Base-by-base conservation (phyloP, 345 rosid species). In the Alliaria petiolata region DNA sequence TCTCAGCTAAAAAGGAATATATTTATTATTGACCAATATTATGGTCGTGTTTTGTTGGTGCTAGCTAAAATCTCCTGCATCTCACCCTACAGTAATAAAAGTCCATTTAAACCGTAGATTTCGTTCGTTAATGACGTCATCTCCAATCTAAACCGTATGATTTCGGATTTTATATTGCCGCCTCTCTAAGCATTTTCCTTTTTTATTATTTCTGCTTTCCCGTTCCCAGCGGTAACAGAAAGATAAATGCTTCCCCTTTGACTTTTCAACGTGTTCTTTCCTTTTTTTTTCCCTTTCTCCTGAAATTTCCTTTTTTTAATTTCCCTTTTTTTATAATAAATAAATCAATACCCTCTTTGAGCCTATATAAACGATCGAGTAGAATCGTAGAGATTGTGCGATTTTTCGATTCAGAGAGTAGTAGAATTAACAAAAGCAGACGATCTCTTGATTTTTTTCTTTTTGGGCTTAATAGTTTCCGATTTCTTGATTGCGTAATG, bases 401-500 rank as follows among this genome's bases (percentile, higher is more conserved):
- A 31, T 6, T 6, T n/a, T 31, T 31, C 8, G 35, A 31, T 31
- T 31, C 34, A 0, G 34, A 31, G 34, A 4, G 8, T 6, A n/a
- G n/a, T n/a, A 31, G 35, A 31, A 28, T 28, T 28, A 28, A 28
- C 31, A 28, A 28, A 28, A 5, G 6, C 5, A 28, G 6, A 28
- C 31, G 31, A 28, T 28, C 6, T 28, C 31, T 5, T 28, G 31
- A 28, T 4, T 3, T 26, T 28, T 28, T 28, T 28, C 0, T 4
- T 28, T 28, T 28, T 4, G 6, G 7, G 31, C n/a, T 28, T 28
- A 4, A 5, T 0, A 5, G 5, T 28, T 28, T 28, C 31, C 31
- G 5, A 28, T 30, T 11, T 53, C 20, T n/a, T 53, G 58, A 13
- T 13, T 26, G 30, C 33, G 8, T 25, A 14, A 52, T 52, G 97